Percentiles rank a stretch among this genome's conserved stretches.
Evolutionary conservation across 495 filamentous ascomycete genomes (phyloP).

Genomic region (Apodospora peruviana): DNA sequence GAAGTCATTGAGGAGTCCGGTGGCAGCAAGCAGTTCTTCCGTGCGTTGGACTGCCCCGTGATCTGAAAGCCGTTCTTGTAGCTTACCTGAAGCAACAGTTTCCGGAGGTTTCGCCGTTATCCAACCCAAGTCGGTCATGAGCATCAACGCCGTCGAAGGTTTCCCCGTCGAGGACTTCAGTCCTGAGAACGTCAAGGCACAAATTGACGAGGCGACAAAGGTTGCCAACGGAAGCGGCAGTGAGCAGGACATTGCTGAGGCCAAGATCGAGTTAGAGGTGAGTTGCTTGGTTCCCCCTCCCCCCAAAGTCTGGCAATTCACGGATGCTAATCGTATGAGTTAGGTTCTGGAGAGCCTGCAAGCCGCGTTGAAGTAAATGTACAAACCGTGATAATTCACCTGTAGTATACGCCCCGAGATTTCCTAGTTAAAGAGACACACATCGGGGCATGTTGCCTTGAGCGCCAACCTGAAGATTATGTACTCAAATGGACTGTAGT

Average conservation of each 20-base stretch:
- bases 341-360: constrained; percentile 57
- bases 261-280: constrained; percentile 98
- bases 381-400: constrained; percentile 16
- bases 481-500: not conserved
- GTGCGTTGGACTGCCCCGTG: constrained; percentile 50
- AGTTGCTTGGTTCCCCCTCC: too few species aligned
- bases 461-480: not conserved
- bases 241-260: constrained; percentile 96
- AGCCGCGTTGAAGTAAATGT: constrained; percentile 63
- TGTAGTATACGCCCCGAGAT: constrained; percentile 29
- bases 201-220: constrained; percentile 93
- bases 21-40: constrained; percentile 92
- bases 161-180: constrained; percentile 94
- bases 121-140: constrained; percentile 88
- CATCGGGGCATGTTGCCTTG: constrained; percentile 15
- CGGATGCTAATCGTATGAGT: not conserved
- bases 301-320: too few species aligned
- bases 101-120: constrained; percentile 96
- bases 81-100: constrained; percentile 46
- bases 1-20: constrained; percentile 93
- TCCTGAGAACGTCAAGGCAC: constrained; percentile 68
- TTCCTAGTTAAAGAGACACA: constrained; percentile 26
- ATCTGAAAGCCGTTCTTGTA: not conserved
- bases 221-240: constrained; percentile 84
- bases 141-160: constrained; percentile 96